Evolutionary conservation across 345 rosid species (phyloP).

Genomic region (Garcia nutans): DNA sequence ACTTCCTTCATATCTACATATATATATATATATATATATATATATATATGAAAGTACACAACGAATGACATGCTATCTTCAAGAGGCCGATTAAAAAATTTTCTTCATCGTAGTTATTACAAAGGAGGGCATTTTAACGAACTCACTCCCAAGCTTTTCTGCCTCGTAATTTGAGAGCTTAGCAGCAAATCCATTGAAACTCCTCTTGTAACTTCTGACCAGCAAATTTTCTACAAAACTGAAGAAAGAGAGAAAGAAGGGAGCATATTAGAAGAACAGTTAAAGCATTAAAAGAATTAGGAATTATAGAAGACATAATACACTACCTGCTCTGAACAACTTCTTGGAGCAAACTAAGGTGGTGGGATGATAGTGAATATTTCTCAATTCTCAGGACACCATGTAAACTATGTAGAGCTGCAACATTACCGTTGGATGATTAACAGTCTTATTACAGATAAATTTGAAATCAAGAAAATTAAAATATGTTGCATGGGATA

Average conservation of each 20-base stretch:
- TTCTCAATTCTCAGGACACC: too few species aligned
- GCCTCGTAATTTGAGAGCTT: conserved; percentile 45
- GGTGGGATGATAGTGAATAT: conserved; percentile 24
- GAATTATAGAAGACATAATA: not conserved
- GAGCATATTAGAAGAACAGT: not conserved
- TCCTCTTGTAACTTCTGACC: conserved; percentile 52
- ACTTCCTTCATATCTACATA: conserved; percentile 38
- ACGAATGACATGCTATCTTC: too few species aligned
- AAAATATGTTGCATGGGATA: too few species aligned
- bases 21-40: too few species aligned
- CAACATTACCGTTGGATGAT: not conserved
- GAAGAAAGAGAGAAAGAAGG: not conserved
- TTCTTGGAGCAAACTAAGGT: conserved; percentile 28
- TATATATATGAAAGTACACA: too few species aligned
- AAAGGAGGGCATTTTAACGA: too few species aligned
- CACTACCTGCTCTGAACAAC: conserved; percentile 17
- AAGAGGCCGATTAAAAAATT: too few species aligned
- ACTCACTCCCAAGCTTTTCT: conserved; percentile 40
- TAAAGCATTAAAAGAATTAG: not conserved
- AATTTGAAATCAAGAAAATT: not conserved
- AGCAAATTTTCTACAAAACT: conserved; percentile 34
- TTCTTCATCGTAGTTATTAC: too few species aligned
- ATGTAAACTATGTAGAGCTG: conserved; percentile 42
- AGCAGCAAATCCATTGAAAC: conserved; percentile 65
- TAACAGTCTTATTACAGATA: not conserved